Base-by-base conservation (phyloP, 257 asterid species). In the Nicotiana undulata region DNA sequence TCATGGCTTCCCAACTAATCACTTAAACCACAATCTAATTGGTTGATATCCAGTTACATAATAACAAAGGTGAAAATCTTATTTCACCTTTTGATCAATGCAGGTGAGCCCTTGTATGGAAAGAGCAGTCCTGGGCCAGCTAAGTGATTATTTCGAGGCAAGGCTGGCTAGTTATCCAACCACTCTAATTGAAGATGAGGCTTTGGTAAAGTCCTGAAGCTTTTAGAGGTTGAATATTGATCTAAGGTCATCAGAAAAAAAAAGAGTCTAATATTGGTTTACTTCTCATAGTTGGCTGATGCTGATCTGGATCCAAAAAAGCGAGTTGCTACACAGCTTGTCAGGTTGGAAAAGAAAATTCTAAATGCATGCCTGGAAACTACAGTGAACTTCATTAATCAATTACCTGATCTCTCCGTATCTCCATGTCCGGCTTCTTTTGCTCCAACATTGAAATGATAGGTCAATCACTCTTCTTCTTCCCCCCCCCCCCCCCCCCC, bases 401-500 rank as follows among this genome's bases (percentile, higher is more conserved):
- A 89, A 87, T 82, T 96, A 81, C 99, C 99, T 72, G 97, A 94
- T 88, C 83, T 85, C 81, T 92, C 97, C 44, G 80, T 91, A 83
- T 91, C 97, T 77, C 97, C 98, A 63, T 96, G 98, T 63, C 99
- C 98, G 58, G 98, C 98, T 49, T 93, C 97, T 80, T 94, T 90
- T 86, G 92, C 97, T 66, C 98, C 97, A 28, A 86, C 46, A 37
- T 85, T 96, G 85, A 91, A 90, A 84, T 94, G 75, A 82, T 78
- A 85, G 97, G 94, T 91, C 18, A 83, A 77, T 34, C 59, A 70
- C 68, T 65, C 72, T 61, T 63, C 82, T 66, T 59, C 64, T 80
- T 67, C 66, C 59, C 49, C 55, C 61, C 78, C 11, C 53, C 11
- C 76, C 51, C 49, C 31, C 75, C 29, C 82, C 11, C 53, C n/a